Percentiles rank a stretch among this genome's conserved stretches.
Evolutionary conservation across 1,284 basidiomycete species (phyloP).

Genomic region (Apiotrichum mycotoxinovorans): DNA sequence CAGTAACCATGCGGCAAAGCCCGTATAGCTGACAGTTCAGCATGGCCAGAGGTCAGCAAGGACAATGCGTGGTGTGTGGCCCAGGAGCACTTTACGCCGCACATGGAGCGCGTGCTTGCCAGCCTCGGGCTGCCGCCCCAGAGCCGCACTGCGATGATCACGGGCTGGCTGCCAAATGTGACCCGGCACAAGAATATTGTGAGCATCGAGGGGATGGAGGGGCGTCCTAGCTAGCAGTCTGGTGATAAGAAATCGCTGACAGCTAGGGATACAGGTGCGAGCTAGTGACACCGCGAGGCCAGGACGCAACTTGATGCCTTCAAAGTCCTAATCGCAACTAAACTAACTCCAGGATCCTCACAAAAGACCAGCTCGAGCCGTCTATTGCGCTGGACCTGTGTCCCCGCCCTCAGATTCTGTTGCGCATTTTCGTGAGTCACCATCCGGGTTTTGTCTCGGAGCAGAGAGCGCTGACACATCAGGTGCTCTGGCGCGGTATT

Average conservation of each 20-base stretch:
- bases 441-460: too few species aligned
- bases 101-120: slow-evolving; percentile 40
- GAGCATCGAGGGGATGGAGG: slow-evolving; percentile 12
- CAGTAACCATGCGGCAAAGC: background rate
- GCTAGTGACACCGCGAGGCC: background rate
- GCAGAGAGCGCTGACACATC: background rate
- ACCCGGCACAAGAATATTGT: slow-evolving; percentile 43
- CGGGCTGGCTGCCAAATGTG: slow-evolving; percentile 41
- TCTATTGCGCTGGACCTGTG: slow-evolving; percentile 31
- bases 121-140: slow-evolving; percentile 40
- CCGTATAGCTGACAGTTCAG: slow-evolving; percentile 16
- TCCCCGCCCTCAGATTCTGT: slow-evolving; percentile 35
- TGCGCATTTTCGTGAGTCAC: slow-evolving; percentile 39
- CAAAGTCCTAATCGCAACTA: background rate
- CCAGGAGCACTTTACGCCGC: slow-evolving; percentile 39
- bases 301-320: too few species aligned
- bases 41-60: slow-evolving; percentile 43
- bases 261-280: slow-evolving; percentile 24
- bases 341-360: slow-evolving; percentile 31
- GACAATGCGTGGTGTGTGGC: slow-evolving; percentile 38
- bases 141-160: slow-evolving; percentile 40
- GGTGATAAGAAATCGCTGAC: too few species aligned
- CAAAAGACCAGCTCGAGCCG: slow-evolving; percentile 33
- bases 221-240: too few species aligned
- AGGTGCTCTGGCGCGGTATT: slow-evolving; percentile 43